phyloP scores from a whole-genome alignment of 2,329 filamentous ascomycete genomes.

The Diaporthe eres region DNA sequence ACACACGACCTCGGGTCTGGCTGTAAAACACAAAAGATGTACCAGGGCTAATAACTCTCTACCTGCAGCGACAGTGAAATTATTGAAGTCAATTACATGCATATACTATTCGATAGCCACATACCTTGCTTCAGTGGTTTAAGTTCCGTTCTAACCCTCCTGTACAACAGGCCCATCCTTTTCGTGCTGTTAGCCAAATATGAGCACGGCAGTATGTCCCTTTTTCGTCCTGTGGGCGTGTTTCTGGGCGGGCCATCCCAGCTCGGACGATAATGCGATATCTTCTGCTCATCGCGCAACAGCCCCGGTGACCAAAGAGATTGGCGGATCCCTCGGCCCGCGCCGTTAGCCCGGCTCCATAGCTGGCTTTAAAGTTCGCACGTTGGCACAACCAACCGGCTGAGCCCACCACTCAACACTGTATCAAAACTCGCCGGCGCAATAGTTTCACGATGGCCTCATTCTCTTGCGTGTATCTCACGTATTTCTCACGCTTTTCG shows the following conservation, averaged over 20 bases:
- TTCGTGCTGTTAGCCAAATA: not conserved
- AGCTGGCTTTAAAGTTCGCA: not conserved
- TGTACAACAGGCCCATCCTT: no score
- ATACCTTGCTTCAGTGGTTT: no score
- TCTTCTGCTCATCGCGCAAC: constrained; percentile 8
- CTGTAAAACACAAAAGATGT: no score
- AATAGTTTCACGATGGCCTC: not conserved
- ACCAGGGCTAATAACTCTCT: no score
- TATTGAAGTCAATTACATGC: no score
- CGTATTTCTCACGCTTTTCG: not conserved
- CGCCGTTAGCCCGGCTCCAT: not conserved
- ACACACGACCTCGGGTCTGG: no score
- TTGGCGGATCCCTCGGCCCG: not conserved
- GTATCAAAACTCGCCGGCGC: not conserved
- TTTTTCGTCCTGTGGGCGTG: not conserved
- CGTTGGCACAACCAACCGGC: not conserved
- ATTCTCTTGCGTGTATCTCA: not conserved
- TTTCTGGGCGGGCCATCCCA: not conserved
- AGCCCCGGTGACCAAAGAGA: not conserved
- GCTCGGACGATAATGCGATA: constrained; percentile 11
- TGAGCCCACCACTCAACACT: not conserved
- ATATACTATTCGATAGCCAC: no score
- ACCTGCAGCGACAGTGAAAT: no score
- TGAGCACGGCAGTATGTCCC: no score
- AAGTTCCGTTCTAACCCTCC: no score